Evolutionary conservation across 78 protist species (phyloP), one percentile per base, ranked within the genome.

Genomic region (Acrasis kona): DNA sequence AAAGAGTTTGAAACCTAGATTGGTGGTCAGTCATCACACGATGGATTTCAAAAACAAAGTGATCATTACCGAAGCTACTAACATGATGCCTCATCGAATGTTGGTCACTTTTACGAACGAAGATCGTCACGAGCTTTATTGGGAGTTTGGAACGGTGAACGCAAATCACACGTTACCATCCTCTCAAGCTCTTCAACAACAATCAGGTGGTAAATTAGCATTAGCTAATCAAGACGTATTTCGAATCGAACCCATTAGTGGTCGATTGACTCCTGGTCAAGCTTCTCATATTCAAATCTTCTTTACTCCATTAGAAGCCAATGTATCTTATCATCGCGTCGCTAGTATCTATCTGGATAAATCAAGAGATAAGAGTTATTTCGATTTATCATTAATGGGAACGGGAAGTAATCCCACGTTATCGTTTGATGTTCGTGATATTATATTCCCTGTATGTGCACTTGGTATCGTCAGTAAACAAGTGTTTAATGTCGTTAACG

Each of bases 401-500:
- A 0, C 0, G 31, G 89, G 85, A 29, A 36, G 40, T 10, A 1
- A 10, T 28, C 92, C 87, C 30, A 0, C n/a, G 12, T 71, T 87
- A 64, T 65, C 41, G 7, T 88, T 84, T 37, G 87, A 82, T 42
- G 42, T 77, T 10, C 31, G 39, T 5, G 87, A 84, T 41, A 67
- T 88, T 39, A 10, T 81, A 10, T 80, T 88, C 34, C 89, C 88
- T 3, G 10, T 37, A 8, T 86, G 79, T 7, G 90, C 92, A 0
- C 65, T 81, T 65, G 89, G 85, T 12, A 2, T 70, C 40, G 1
- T 41, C 38, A 3, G 85, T 2, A 0, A 1, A 10, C 76, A 67
- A 12, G 31, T 81, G 10, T 71, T 88, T 65, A 1, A 0, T 74
- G 35, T 88, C 66, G 30, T 57, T 41, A 81, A 78, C 57, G 71